These are phyloP conservation scores for Verticillium nubilum DNA, from an alignment of 2,329 filamentous ascomycete species.

Conservation along the genomic window DNA sequence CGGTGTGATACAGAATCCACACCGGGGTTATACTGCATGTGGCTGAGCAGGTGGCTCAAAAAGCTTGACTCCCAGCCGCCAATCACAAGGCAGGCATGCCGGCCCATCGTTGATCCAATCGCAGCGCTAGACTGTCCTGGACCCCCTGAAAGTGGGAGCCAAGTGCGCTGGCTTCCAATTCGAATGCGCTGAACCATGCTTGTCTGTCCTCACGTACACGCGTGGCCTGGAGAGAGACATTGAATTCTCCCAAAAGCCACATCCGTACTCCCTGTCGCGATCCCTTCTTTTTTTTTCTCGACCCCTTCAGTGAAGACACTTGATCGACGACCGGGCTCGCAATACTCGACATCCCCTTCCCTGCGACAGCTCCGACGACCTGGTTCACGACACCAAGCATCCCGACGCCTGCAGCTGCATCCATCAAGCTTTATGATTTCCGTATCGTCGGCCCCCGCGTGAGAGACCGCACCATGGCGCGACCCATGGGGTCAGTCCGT, in stretches of 20 bases:
- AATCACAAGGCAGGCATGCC: background rate
- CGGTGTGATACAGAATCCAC: background rate
- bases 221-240: background rate
- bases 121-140: background rate
- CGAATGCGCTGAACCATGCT: background rate
- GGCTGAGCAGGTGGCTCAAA: background rate
- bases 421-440: background rate
- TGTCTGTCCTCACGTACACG: background rate
- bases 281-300: background rate
- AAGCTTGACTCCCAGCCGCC: background rate
- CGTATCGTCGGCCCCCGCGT: background rate
- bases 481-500: conserved; percentile 59
- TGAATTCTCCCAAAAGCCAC: background rate
- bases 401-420: background rate
- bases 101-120: background rate
- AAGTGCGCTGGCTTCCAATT: background rate
- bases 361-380: background rate
- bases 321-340: background rate
- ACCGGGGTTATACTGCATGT: background rate
- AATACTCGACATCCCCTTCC: background rate
- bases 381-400: background rate
- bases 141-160: background rate
- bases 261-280: background rate
- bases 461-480: conserved; percentile 36
- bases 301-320: background rate